Conservation (phyloP, 371 early-diverging fungal species). For the Batrachochytrium dendrobatidis region DNA sequence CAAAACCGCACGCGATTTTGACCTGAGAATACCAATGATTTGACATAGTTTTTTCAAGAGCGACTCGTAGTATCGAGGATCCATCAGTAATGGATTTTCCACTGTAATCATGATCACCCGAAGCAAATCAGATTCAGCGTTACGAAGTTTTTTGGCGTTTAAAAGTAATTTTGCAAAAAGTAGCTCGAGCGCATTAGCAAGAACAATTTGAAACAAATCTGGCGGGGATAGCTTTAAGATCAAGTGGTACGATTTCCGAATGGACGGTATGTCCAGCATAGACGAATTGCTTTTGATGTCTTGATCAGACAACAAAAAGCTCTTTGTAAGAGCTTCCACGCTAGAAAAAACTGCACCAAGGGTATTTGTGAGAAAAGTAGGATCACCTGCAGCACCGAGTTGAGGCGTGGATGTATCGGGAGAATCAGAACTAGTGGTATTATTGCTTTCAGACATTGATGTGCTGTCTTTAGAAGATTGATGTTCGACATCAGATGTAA, state of each 20-base stretch:
- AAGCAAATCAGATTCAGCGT: constrained; percentile 24
- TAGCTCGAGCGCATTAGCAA: constrained; percentile 48
- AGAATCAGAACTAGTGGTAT: no score
- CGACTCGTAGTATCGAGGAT: constrained; percentile 39
- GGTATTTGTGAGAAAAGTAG: constrained; percentile 34
- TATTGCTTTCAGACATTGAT: no score
- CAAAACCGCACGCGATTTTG: constrained; percentile 24
- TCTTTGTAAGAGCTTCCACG: constrained; percentile 26
- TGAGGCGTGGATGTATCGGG: constrained; percentile 4
- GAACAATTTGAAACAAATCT: constrained; percentile 36
- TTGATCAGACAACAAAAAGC: constrained; percentile 19
- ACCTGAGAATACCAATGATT: constrained; percentile 31
- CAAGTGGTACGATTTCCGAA: constrained; percentile 38
- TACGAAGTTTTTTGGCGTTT: constrained; percentile 27
- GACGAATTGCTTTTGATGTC: constrained; percentile 18
- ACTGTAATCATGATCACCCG: constrained; percentile 36
- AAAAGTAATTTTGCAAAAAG: constrained; percentile 44
- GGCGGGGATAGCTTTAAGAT: constrained; percentile 25
- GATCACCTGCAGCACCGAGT: constrained; percentile 16
- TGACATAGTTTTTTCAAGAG: constrained; percentile 37
- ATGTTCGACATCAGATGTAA: no score
- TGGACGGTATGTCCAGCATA: constrained; percentile 40
- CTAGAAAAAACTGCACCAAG: constrained; percentile 44
- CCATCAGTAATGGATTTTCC: constrained; percentile 47
- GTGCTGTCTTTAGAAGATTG: no score